A percentile compares a stretch with the other conserved stretches of the same genome.
These are phyloP conservation scores for Cetraspora pellucida DNA, from an alignment of 192 early-diverging fungal species.

Conservation along the genomic window DNA sequence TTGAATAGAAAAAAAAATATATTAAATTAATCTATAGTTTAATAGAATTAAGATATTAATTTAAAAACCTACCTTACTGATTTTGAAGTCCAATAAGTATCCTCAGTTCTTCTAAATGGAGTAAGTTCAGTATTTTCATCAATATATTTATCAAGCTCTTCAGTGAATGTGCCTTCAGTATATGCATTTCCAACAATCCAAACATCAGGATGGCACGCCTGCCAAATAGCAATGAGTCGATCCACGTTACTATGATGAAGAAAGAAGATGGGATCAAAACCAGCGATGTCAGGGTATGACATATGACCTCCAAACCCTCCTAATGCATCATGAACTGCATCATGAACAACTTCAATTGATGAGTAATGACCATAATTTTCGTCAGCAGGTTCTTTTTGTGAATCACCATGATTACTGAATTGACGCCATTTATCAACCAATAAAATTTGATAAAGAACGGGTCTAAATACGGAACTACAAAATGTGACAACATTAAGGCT, in stretches of 20 bases:
- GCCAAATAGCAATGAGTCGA: constrained; percentile 20
- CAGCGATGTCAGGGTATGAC: constrained; percentile 19
- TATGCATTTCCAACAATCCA: constrained; percentile 7
- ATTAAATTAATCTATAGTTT: not conserved
- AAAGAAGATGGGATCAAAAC: constrained; percentile 33
- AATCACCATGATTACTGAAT: constrained; percentile 14
- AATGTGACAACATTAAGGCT: not conserved
- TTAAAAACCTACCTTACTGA: not conserved
- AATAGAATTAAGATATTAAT: no score
- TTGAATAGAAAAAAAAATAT: not conserved
- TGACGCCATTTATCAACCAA: constrained; percentile 3
- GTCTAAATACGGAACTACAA: constrained; percentile 20
- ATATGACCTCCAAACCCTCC: constrained; percentile 26
- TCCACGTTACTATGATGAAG: constrained; percentile 27
- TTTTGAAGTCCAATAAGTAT: constrained; percentile 3
- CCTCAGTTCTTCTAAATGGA: not conserved
- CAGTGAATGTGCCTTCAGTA: constrained; percentile 18
- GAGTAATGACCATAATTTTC: constrained; percentile 1
- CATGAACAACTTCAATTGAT: constrained; percentile 24
- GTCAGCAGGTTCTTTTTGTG: not conserved
- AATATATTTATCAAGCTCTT: not conserved
- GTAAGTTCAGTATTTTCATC: not conserved
- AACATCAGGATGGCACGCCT: constrained; percentile 10
- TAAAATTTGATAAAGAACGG: not conserved
- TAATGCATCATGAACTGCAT: constrained; percentile 12